Conservation (phyloP, 2,329 filamentous ascomycete genomes). For the Kalmusia sp. region DNA sequence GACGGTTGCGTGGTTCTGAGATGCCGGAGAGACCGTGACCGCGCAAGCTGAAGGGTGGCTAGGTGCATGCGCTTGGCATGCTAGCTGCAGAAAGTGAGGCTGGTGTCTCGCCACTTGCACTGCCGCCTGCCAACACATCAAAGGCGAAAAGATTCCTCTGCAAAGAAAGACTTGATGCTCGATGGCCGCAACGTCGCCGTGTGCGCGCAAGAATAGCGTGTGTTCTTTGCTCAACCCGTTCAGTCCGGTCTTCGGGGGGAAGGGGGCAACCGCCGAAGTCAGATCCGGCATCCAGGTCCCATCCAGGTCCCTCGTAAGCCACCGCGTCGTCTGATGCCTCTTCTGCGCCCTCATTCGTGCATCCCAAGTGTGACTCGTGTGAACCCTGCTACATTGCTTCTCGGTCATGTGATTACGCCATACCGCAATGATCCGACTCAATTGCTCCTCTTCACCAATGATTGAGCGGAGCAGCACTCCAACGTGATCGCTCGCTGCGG, state of each 20-base stretch:
- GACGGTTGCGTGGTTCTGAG: conserved; percentile 14
- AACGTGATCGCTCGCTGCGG: conserved; percentile 29
- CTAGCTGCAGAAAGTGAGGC: conserved; percentile 39
- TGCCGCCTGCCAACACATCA: conserved; percentile 38
- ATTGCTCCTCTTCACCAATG: conserved; percentile 33
- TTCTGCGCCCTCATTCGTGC: conserved; percentile 39
- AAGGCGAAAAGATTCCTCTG: conserved; percentile 12
- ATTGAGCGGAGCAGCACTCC: conserved; percentile 14
- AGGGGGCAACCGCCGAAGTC: conserved; percentile 23
- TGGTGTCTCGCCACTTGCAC: conserved; percentile 31
- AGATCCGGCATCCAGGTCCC: conserved; percentile 38
- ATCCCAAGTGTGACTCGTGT: conserved; percentile 30
- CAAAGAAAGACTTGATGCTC: background rate
- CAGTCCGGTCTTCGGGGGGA: conserved; percentile 28
- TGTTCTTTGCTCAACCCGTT: conserved; percentile 28
- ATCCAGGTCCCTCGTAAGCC: conserved; percentile 35
- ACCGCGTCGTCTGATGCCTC: conserved; percentile 31
- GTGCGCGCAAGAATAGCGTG: conserved; percentile 10
- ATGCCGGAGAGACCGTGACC: conserved; percentile 12
- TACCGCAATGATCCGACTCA: conserved; percentile 23
- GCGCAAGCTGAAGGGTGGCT: conserved; percentile 35
- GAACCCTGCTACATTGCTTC: conserved; percentile 32
- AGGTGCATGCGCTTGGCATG: conserved; percentile 28
- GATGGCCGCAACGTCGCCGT: background rate
- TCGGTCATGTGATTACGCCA: conserved; percentile 38